Evolutionary conservation across 805 yeast species (phyloP).

Genomic region (Candida insectorum): DNA sequence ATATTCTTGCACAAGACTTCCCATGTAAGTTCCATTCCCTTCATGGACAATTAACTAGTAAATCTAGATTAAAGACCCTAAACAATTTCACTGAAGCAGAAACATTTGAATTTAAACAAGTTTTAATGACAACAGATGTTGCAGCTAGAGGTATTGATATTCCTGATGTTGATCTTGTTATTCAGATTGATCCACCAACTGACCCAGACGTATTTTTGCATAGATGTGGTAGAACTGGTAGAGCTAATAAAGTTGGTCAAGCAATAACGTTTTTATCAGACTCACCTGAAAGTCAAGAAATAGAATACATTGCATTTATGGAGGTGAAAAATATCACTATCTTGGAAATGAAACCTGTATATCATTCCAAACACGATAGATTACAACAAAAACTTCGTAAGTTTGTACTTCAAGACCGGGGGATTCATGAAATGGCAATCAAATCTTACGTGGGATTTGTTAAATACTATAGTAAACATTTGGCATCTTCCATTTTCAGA

Average conservation of each 20-base stretch:
- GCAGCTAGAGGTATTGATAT: constrained; percentile 97
- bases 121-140: constrained; percentile 92
- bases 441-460: constrained; percentile 80
- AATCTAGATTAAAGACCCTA: constrained; percentile 72
- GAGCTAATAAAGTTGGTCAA: constrained; percentile 82
- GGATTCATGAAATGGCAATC: constrained; percentile 77
- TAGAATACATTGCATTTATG: constrained; percentile 78
- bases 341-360: constrained; percentile 31
- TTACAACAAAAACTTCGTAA: constrained; percentile 25
- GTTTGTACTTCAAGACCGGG: constrained; percentile 73
- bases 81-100: constrained; percentile 53
- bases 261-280: constrained; percentile 63
- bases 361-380: constrained; percentile 21
- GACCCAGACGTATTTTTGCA: constrained; percentile 91
- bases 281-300: constrained; percentile 69
- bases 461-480: constrained; percentile 81
- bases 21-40: constrained; percentile 59
- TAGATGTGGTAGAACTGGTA: constrained; percentile 92
- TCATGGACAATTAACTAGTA: constrained; percentile 88
- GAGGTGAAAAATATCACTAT: constrained; percentile 60
- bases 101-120: constrained; percentile 40
- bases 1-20: constrained; percentile 27
- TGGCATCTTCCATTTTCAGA: constrained; percentile 85
- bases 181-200: constrained; percentile 94
- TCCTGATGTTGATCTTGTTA: constrained; percentile 88